A percentile compares a stretch with the other conserved stretches of the same genome.
Conservation (phyloP, 2,329 filamentous ascomycete species). For the Colletotrichum gigasporum region DNA sequence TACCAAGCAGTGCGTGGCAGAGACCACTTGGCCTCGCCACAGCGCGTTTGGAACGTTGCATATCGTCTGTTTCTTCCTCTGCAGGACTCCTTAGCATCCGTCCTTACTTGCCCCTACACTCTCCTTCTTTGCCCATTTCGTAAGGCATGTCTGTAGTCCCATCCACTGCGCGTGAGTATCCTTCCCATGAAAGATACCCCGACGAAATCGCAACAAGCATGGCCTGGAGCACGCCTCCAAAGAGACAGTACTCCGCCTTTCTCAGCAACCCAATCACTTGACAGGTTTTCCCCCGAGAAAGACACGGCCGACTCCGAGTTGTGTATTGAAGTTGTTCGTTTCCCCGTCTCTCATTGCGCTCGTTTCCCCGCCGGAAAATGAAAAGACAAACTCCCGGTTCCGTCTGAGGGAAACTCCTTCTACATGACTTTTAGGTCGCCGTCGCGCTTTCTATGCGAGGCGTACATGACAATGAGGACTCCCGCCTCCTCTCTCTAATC, state of each 20-base stretch:
- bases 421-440: slow-evolving; percentile 35
- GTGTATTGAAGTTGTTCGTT: slow-evolving; percentile 24
- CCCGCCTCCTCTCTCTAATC: slow-evolving; percentile 32
- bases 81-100: background rate
- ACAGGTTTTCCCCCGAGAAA: slow-evolving; percentile 11
- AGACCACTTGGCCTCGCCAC: slow-evolving; percentile 24
- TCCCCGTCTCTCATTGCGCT: slow-evolving; percentile 31
- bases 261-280: slow-evolving; percentile 25
- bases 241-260: slow-evolving; percentile 2
- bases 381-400: slow-evolving; percentile 28
- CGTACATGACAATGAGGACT: slow-evolving; percentile 35
- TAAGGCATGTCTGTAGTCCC: slow-evolving; percentile 6
- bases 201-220: slow-evolving; percentile 15
- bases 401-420: slow-evolving; percentile 34
- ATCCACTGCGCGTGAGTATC: background rate
- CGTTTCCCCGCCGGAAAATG: slow-evolving; percentile 26
- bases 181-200: slow-evolving; percentile 2
- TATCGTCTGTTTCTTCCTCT: slow-evolving; percentile 18
- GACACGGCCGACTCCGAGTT: slow-evolving; percentile 29
- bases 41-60: background rate
- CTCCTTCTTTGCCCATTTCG: slow-evolving; percentile 22
- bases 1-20: slow-evolving; percentile 11
- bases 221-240: slow-evolving; percentile 20
- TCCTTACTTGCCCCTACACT: slow-evolving; percentile 30
- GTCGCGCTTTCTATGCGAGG: slow-evolving; percentile 31